Base-by-base conservation (phyloP, 768 basidiomycete genomes). In the Tylopilus sp. region DNA sequence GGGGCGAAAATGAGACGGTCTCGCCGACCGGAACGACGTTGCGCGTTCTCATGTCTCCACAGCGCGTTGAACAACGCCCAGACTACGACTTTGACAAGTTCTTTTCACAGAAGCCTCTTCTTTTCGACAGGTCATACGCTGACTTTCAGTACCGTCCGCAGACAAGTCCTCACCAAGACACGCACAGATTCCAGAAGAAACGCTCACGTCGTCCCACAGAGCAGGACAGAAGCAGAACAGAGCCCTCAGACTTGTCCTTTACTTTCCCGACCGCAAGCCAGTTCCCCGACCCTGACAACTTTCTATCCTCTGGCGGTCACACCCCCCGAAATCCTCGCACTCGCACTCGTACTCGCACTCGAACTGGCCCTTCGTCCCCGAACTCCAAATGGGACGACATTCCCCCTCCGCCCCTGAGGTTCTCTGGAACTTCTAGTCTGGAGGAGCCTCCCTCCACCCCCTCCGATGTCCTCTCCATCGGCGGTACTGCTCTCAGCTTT, bases 401-500 rank as follows among this genome's bases (percentile, higher is more conserved):
- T 46, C 59, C 76, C 46, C 71, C 79, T 57, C 77, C 82, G 41
- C 71, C 79, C 59, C 70, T 81, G 50, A 77, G 81, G 54, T 78
- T 82, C 65, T 90, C 88, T 43, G 81, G 80, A 45, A 81, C 85
- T 3, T 88, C 86, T 1, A 83, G 82, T 26, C 77, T 83, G n/a
- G 88, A 85, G 59, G 85, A 85, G 1, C 81, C 85, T 40, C 88
- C 86, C 26, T 81, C 80, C 55, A 90, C 88, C 0, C 88, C 87
- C 2, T 68, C 75, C 23, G 83, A 85, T 61, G 68, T 67, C 50
- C 60, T 65, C 31, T 65, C 65, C 2, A 26, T 59, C 26, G 40
- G 51, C 12, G 31, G 40, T 40, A 44, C 49, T 17, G 1, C 79
- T 41, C 75, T 79, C 44, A 67, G 78, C 44, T 81, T 84, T 58